phyloP scores from a whole-genome alignment of 768 basidiomycete species.

The Boletus eberwhitei region DNA sequence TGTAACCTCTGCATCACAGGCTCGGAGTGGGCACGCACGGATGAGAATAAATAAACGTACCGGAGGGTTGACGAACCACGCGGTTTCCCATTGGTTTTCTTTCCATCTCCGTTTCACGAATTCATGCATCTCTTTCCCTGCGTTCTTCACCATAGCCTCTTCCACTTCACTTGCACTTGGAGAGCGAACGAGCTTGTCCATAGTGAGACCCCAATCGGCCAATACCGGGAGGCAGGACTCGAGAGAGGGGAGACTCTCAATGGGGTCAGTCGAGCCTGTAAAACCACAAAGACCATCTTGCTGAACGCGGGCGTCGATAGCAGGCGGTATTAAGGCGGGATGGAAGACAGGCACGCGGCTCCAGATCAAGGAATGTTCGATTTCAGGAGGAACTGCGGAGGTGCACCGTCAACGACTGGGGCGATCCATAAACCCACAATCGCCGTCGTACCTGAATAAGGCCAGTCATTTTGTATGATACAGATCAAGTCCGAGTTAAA shows the following conservation, averaged over 20 bases:
- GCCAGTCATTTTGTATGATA: conserved; percentile 84
- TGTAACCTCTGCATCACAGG: conserved; percentile 59
- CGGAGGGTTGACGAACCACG: conserved; percentile 89
- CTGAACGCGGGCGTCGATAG: conserved; percentile 54
- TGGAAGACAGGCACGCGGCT: conserved; percentile 71
- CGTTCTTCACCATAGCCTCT: conserved; percentile 45
- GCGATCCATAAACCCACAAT: not conserved
- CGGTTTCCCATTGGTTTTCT: conserved; percentile 80
- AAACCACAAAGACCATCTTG: conserved; percentile 85
- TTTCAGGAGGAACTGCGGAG: conserved; percentile 55
- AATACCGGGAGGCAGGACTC: conserved; percentile 57
- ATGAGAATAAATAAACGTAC: conserved; percentile 40
- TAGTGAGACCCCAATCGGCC: conserved; percentile 67
- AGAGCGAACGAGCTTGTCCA: conserved; percentile 56
- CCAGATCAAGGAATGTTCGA: conserved; percentile 80
- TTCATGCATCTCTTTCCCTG: conserved; percentile 54
- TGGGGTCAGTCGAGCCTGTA: conserved; percentile 55
- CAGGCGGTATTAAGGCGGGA: conserved; percentile 46
- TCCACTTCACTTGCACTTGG: conserved; percentile 50
- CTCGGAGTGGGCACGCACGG: not conserved
- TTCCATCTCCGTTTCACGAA: conserved; percentile 68
- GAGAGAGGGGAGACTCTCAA: conserved; percentile 58
- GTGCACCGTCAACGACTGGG: not conserved
- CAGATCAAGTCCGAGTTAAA: conserved; percentile 48
- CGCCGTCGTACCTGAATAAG: conserved; percentile 63